phyloP scores from a whole-genome alignment of 179 eudicot genomes.

The Silene noctiflora region DNA sequence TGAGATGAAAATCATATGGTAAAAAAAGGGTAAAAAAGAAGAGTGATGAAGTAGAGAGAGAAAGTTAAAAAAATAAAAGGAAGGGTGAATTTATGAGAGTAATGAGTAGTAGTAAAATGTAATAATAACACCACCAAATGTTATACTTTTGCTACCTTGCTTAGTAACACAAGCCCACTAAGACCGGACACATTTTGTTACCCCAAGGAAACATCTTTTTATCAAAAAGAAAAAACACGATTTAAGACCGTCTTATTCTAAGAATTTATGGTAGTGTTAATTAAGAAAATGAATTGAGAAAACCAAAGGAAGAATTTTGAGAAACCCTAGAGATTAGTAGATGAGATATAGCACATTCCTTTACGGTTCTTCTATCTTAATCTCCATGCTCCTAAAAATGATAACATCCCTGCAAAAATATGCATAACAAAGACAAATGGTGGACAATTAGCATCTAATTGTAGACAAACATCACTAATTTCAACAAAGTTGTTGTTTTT shows the following conservation, averaged over 20 bases:
- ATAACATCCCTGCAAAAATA: slow-evolving; percentile 25
- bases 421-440: slow-evolving; percentile 23
- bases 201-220: slow-evolving; percentile 37
- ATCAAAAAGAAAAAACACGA: slow-evolving; percentile 3
- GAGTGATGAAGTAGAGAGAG: neutral
- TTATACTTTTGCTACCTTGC: slow-evolving; percentile 34
- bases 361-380: slow-evolving; percentile 31
- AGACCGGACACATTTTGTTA: slow-evolving; percentile 36
- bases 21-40: neutral
- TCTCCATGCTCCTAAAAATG: slow-evolving; percentile 21
- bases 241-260: no score
- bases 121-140: slow-evolving; percentile 5
- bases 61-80: neutral
- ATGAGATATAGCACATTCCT: slow-evolving; percentile 26
- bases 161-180: slow-evolving; percentile 43
- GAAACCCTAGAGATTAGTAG: neutral
- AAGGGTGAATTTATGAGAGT: slow-evolving; percentile 10
- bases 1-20: neutral
- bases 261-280: neutral
- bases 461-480: slow-evolving; percentile 43
- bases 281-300: neutral
- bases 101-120: neutral
- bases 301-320: slow-evolving; percentile 3
- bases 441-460: slow-evolving; percentile 40
- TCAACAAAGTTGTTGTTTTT: slow-evolving; percentile 45